Percentiles rank a stretch among this genome's conserved stretches.
phyloP scores from a whole-genome alignment of 306 rosid genomes.

The Prunus mongolica region DNA sequence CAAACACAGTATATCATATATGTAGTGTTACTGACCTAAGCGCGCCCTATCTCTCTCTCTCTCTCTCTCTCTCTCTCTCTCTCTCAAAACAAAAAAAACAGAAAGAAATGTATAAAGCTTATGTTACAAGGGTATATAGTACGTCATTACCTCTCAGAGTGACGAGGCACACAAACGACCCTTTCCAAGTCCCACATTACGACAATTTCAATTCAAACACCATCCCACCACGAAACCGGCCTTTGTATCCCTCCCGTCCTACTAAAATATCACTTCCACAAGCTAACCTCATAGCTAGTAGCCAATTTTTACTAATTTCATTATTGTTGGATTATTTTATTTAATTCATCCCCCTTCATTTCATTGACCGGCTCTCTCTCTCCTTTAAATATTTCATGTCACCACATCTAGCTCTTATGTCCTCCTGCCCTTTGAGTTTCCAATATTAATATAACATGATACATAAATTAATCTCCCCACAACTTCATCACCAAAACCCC shows the following conservation, averaged over 20 bases:
- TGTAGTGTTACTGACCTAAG: too few species aligned
- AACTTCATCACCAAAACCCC: not conserved
- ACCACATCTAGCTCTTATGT: not conserved
- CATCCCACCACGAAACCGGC: slow-evolving; percentile 25
- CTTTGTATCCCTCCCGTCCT: not conserved
- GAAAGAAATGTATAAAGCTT: too few species aligned
- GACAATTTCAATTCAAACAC: slow-evolving; percentile 17
- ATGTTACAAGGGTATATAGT: not conserved
- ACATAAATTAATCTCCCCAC: not conserved
- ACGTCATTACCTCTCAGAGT: not conserved
- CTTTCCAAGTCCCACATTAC: slow-evolving; percentile 16
- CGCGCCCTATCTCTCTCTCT: too few species aligned
- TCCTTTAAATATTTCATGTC: slow-evolving; percentile 17
- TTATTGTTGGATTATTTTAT: not conserved
- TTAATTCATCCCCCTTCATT: not conserved
- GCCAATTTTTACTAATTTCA: slow-evolving; percentile 13
- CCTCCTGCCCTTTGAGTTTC: not conserved
- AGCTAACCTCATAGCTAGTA: not conserved
- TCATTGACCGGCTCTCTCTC: slow-evolving; percentile 15
- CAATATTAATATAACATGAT: slow-evolving; percentile 12
- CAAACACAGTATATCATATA: too few species aligned
- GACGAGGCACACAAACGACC: slow-evolving; percentile 12
- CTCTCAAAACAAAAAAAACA: too few species aligned
- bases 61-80: too few species aligned
- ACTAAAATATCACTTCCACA: slow-evolving; percentile 1